Conservation (phyloP, 108 stramenopile genomes). For the Asterionellopsis glacialis region DNA sequence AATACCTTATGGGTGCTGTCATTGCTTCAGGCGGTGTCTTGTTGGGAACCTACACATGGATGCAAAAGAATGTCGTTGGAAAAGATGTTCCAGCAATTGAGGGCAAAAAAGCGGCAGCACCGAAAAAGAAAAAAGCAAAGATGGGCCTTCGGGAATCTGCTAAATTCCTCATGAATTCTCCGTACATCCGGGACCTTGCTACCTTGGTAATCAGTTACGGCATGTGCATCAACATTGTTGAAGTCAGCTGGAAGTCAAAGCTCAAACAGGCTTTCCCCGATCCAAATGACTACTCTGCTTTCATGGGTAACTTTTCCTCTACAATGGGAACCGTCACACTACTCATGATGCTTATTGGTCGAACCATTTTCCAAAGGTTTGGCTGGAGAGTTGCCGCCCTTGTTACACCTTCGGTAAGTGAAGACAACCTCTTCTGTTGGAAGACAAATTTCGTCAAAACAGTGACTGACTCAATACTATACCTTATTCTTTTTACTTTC, state of each 20-base stretch:
- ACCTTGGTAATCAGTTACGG: slow-evolving; percentile 95
- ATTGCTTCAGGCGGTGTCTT: slow-evolving; percentile 77
- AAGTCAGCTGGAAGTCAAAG: slow-evolving; percentile 98
- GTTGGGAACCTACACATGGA: slow-evolving; percentile 75
- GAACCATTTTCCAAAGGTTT: slow-evolving; percentile 88
- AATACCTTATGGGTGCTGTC: slow-evolving; percentile 94
- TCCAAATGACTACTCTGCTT: slow-evolving; percentile 96
- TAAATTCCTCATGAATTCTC: slow-evolving; percentile 85
- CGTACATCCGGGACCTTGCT: slow-evolving; percentile 91
- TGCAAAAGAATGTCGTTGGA: slow-evolving; percentile 87
- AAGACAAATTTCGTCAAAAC: background rate
- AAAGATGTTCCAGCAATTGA: slow-evolving; percentile 43
- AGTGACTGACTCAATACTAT: background rate
- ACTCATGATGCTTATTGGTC: slow-evolving; percentile 93
- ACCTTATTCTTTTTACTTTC: background rate
- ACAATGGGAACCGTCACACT: slow-evolving; percentile 94
- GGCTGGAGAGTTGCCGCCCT: slow-evolving; percentile 93
- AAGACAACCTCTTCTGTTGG: background rate
- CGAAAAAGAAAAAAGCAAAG: slow-evolving; percentile 75
- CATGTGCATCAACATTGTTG: slow-evolving; percentile 98
- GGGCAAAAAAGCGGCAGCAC: slow-evolving; percentile 16
- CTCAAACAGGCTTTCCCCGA: slow-evolving; percentile 95
- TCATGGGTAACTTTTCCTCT: slow-evolving; percentile 98
- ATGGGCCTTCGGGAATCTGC: slow-evolving; percentile 89
- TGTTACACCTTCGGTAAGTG: slow-evolving; percentile 78